Evolutionary conservation across 345 rosid species (phyloP), one percentile per base, ranked within the genome.

Genomic region (Syzygium aromaticum): DNA sequence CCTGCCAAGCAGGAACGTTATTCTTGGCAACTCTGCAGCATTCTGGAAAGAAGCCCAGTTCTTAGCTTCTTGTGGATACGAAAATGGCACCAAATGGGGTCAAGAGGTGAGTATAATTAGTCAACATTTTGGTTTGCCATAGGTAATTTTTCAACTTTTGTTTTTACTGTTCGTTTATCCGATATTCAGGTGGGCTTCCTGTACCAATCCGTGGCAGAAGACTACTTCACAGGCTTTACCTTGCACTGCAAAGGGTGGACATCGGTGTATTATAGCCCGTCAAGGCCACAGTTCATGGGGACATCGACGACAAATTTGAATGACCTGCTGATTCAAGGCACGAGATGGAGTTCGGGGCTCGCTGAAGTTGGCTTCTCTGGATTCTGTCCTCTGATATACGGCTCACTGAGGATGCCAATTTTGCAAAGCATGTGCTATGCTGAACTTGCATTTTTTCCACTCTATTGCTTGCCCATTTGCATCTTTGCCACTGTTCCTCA

Each of bases 251-350:
- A 89, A 87, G 92, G 95, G 3, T 91, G 92, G 94, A 89, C 17
- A 51, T 92, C 94, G 1, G 90, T 88, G 8, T 93, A 89, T 85
- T 82, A 86, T 28, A 30, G 78, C 63, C 94, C 93, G 0, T 0
- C 85, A n/a, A 90, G 91, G 86, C 91, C 93, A 30, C 91, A 89
- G 63, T 91, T 92, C 77, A 56, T 92, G 64, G 95, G 94, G 16
- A 88, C 52, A 25, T 15, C 86, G 2, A 52, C 89, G 9, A 84
- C 91, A 33, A 90, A 46, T 64, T 88, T 93, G 11, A 88, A 83
- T 49, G 94, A 92, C 52, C 0, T 52, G 16, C 33, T 89, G 49
- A 49, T 84, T 87, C 94, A 93, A 54, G 57, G 77, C 54, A 90
- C 86, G 3, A 91, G 94, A 92, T 93, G 95, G 95, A 15, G n/a